phyloP scores from a whole-genome alignment of 768 basidiomycete genomes.

The Tubosaeta sp. region DNA sequence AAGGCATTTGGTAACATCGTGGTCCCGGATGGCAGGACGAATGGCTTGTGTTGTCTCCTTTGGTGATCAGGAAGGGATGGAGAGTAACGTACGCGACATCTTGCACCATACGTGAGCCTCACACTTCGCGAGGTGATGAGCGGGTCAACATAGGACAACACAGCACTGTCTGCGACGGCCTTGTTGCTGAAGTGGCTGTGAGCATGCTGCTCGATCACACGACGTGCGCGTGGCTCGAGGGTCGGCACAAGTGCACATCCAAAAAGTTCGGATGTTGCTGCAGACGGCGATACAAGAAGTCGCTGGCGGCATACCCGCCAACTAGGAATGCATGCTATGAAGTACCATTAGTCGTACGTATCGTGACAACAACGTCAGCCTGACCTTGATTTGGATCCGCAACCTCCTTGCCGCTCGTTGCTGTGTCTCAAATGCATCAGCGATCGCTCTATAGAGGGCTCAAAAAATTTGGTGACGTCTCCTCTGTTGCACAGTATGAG shows the following conservation, averaged over 20 bases:
- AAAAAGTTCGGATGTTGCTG: conserved; percentile 30
- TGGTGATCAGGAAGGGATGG: conserved; percentile 22
- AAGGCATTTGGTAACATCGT: conserved; percentile 33
- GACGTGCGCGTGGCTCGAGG: conserved; percentile 46
- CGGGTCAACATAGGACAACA: too few species aligned
- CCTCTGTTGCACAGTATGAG: conserved; percentile 17
- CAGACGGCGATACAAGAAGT: background rate
- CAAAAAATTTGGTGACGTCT: conserved; percentile 38
- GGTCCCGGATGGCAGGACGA: conserved; percentile 23
- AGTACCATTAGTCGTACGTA: too few species aligned
- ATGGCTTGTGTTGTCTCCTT: conserved; percentile 23
- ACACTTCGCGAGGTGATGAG: conserved; percentile 17
- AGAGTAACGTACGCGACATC: too few species aligned
- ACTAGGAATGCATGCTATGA: conserved; percentile 41
- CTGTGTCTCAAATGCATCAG: conserved; percentile 32
- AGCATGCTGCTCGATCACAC: background rate
- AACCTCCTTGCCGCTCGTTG: background rate
- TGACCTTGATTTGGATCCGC: background rate
- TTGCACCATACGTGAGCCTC: too few species aligned
- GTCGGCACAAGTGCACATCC: conserved; percentile 40
- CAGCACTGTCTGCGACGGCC: conserved; percentile 31
- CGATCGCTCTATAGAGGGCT: conserved; percentile 37
- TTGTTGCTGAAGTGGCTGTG: conserved; percentile 29
- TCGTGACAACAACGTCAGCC: background rate
- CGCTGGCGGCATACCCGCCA: conserved; percentile 43